phyloP scores from a whole-genome alignment of 441 rosid species.

The Euphorbia corollata region DNA sequence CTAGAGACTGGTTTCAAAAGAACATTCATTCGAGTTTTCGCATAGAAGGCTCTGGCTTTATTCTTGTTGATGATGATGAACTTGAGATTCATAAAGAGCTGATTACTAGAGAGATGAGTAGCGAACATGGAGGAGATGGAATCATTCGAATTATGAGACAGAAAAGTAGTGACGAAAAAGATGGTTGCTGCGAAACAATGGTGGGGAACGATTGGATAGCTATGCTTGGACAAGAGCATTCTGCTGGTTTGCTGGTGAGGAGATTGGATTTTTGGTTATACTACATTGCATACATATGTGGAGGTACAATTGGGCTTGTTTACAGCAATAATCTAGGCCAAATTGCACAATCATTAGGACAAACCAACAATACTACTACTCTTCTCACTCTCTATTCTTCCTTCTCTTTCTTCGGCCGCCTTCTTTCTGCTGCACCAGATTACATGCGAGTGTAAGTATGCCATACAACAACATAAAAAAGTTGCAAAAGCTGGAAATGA shows the following conservation, averaged over 20 bases:
- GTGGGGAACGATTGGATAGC: constrained; percentile 49
- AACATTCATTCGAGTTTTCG: constrained; percentile 58
- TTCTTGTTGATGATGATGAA: constrained; percentile 68
- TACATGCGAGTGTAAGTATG: constrained; percentile 77
- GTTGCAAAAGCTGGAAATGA: no score
- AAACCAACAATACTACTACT: constrained; percentile 41
- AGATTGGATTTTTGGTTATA: constrained; percentile 88
- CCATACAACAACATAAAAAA: no score
- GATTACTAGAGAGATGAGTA: constrained; percentile 36
- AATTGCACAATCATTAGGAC: constrained; percentile 77
- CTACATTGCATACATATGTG: constrained; percentile 72
- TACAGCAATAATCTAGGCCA: constrained; percentile 93
- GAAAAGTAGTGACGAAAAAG: constrained; percentile 27
- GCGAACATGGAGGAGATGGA: constrained; percentile 30
- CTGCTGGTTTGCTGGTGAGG: constrained; percentile 42
- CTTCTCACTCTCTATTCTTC: constrained; percentile 87
- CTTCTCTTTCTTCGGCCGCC: constrained; percentile 88
- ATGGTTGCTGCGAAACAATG: constrained; percentile 42
- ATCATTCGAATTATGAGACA: constrained; percentile 17
- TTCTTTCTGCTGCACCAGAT: constrained; percentile 83
- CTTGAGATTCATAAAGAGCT: constrained; percentile 80
- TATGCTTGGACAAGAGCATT: constrained; percentile 72
- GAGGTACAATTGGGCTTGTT: constrained; percentile 91
- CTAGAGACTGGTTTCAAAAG: constrained; percentile 61
- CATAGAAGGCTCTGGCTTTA: constrained; percentile 51